phyloP scores from a whole-genome alignment of 2,329 filamentous ascomycete genomes.

The Paraconiothyrium sp. region DNA sequence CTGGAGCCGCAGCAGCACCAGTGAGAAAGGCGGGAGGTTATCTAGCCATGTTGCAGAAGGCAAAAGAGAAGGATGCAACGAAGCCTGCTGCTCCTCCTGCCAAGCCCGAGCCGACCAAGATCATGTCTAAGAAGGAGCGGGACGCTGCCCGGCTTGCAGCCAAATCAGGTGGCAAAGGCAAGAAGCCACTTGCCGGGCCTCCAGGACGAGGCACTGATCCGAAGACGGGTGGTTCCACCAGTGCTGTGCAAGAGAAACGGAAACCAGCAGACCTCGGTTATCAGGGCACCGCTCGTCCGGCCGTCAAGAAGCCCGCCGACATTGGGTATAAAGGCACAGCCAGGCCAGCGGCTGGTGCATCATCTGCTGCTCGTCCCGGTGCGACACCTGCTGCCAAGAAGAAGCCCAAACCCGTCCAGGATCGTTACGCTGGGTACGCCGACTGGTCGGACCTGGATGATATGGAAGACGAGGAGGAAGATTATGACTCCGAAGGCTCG shows the following conservation, averaged over 20 bases:
- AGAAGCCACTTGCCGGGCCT: slow-evolving; percentile 36
- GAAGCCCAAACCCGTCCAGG: slow-evolving; percentile 41
- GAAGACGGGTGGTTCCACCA: slow-evolving; percentile 34
- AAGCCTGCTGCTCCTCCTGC: slow-evolving; percentile 69
- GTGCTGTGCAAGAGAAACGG: slow-evolving; percentile 44
- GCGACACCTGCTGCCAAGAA: slow-evolving; percentile 37
- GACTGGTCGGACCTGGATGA: slow-evolving; percentile 49
- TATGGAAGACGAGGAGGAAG: slow-evolving; percentile 61
- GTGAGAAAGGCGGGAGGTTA: slow-evolving; percentile 77
- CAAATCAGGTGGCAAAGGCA: slow-evolving; percentile 47
- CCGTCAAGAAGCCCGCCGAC: slow-evolving; percentile 43
- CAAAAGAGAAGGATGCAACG: slow-evolving; percentile 65
- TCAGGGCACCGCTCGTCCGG: slow-evolving; percentile 58
- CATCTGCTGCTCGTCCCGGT: slow-evolving; percentile 36
- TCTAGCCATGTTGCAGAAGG: slow-evolving; percentile 77
- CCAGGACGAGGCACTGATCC: slow-evolving; percentile 25
- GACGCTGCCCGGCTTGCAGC: slow-evolving; percentile 52
- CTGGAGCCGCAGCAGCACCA: slow-evolving; percentile 46
- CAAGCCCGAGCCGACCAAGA: slow-evolving; percentile 77
- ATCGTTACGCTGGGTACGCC: slow-evolving; percentile 51
- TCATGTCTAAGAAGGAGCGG: slow-evolving; percentile 67
- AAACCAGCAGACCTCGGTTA: slow-evolving; percentile 55
- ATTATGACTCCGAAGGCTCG: slow-evolving; percentile 71
- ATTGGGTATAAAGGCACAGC: slow-evolving; percentile 51
- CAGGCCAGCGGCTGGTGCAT: slow-evolving; percentile 33